A percentile compares a stretch with the other conserved stretches of the same genome.
phyloP scores from a whole-genome alignment of 2,329 filamentous ascomycete genomes.

The Ascomycota sp. region DNA sequence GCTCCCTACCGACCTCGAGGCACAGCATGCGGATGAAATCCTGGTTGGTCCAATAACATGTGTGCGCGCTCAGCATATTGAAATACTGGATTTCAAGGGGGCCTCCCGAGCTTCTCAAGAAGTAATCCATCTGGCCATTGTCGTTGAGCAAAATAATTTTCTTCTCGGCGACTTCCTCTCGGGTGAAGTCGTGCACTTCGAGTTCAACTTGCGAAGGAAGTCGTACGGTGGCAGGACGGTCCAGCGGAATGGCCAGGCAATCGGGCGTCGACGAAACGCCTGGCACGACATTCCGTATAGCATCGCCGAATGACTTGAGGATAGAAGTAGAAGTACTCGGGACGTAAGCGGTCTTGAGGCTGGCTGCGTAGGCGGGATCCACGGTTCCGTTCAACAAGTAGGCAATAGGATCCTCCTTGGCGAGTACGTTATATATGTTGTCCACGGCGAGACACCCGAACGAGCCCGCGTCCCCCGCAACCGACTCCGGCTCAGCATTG shows the following conservation, averaged over 20 bases:
- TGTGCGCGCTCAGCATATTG: conserved; percentile 91
- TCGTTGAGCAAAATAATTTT: conserved; percentile 80
- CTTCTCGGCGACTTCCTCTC: conserved; percentile 81
- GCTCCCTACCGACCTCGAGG: conserved; percentile 60
- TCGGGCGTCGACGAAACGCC: conserved; percentile 16
- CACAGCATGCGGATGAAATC: conserved; percentile 88
- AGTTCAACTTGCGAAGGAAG: conserved; percentile 59
- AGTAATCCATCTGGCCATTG: conserved; percentile 90
- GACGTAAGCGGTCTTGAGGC: conserved; percentile 58
- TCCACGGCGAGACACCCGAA: conserved; percentile 89
- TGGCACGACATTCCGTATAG: conserved; percentile 41
- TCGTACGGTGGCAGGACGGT: conserved; percentile 21
- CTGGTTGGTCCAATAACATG: conserved; percentile 73
- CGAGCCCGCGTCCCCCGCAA: conserved; percentile 58
- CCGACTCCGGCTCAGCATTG: conserved; percentile 31
- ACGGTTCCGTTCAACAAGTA: conserved; percentile 84
- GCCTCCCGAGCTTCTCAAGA: conserved; percentile 62
- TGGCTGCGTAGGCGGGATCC: conserved; percentile 57
- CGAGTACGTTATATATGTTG: conserved; percentile 88
- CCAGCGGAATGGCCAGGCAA: conserved; percentile 9
- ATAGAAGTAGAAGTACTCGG: conserved; percentile 51
- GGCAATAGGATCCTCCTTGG: conserved; percentile 54
- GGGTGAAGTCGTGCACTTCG: conserved; percentile 84
- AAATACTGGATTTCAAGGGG: conserved; percentile 88
- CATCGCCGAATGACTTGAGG: conserved; percentile 41